Conservation (phyloP, 305 asterid genomes). For the Fraxinus baroniana region DNA sequence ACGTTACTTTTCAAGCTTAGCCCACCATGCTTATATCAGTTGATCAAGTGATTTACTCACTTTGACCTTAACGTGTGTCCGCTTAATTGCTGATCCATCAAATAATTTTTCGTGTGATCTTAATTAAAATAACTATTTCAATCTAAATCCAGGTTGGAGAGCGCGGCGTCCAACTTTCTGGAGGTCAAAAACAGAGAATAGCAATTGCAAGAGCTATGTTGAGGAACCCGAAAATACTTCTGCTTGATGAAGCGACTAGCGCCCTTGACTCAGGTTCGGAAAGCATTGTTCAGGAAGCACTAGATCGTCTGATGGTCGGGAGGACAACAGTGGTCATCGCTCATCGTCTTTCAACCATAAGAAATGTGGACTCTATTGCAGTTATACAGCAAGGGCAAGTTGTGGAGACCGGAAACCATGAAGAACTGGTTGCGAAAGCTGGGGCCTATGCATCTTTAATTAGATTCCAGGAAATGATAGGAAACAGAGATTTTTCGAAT, state of each 20-base stretch:
- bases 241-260: background rate
- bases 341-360: slow-evolving; percentile 89
- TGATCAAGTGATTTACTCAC: background rate
- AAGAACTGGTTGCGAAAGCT: slow-evolving; percentile 80
- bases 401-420: slow-evolving; percentile 93
- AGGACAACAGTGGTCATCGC: slow-evolving; percentile 94
- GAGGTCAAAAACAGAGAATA: slow-evolving; percentile 9
- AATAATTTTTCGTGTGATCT: background rate
- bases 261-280: slow-evolving; percentile 38
- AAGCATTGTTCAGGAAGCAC: slow-evolving; percentile 92
- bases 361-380: slow-evolving; percentile 89
- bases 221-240: background rate
- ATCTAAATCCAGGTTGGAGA: background rate
- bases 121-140: background rate
- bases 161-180: slow-evolving; percentile 1
- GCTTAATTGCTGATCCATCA: background rate
- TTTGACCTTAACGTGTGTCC: background rate
- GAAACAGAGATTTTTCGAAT: slow-evolving; percentile 73
- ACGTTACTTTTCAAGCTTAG: background rate
- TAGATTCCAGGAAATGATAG: slow-evolving; percentile 92
- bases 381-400: slow-evolving; percentile 96
- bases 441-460: slow-evolving; percentile 89
- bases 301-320: slow-evolving; percentile 96
- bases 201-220: slow-evolving; percentile 8
- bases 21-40: background rate